A percentile compares a stretch with the other conserved stretches of the same genome.
phyloP scores from a whole-genome alignment of 2,329 filamentous ascomycete species.

The Blastomyces silverae region DNA sequence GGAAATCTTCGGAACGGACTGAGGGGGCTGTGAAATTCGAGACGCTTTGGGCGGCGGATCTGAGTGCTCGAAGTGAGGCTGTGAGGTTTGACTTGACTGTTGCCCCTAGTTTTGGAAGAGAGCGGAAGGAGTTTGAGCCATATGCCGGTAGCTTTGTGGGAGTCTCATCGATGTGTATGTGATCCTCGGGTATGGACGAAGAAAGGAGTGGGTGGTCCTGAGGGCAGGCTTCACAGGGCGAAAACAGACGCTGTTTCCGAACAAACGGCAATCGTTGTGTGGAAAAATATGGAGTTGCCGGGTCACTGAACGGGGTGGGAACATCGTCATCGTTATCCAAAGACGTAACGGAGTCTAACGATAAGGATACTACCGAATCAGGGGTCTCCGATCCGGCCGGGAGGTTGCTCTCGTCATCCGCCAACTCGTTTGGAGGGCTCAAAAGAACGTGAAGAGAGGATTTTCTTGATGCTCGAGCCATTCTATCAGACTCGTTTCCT shows the following conservation, averaged over 20 bases:
- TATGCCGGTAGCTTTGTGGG: slow-evolving; percentile 29
- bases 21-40: slow-evolving; percentile 51
- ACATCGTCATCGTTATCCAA: slow-evolving; percentile 47
- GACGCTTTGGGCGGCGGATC: slow-evolving; percentile 55
- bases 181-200: slow-evolving; percentile 25
- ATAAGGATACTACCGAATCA: slow-evolving; percentile 47
- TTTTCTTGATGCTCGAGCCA: slow-evolving; percentile 31
- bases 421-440: slow-evolving; percentile 46
- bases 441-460: slow-evolving; percentile 51
- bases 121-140: slow-evolving; percentile 27
- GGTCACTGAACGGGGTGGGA: slow-evolving; percentile 41
- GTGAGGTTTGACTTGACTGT: slow-evolving; percentile 59
- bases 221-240: slow-evolving; percentile 50
- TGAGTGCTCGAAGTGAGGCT: slow-evolving; percentile 55
- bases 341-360: slow-evolving; percentile 53
- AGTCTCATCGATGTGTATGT: slow-evolving; percentile 17
- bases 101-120: slow-evolving; percentile 40
- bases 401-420: slow-evolving; percentile 33
- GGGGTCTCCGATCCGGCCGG: slow-evolving; percentile 39
- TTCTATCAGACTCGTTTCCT: slow-evolving; percentile 42
- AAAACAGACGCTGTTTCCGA: slow-evolving; percentile 44
- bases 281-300: slow-evolving; percentile 38
- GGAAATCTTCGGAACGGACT: slow-evolving; percentile 52
- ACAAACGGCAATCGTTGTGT: slow-evolving; percentile 35
- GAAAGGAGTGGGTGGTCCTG: slow-evolving; percentile 53